Percentiles rank a stretch among this genome's conserved stretches.
These are phyloP conservation scores for Kazachstania martiniae DNA, from an alignment of 805 yeast species.

Conservation along the genomic window DNA sequence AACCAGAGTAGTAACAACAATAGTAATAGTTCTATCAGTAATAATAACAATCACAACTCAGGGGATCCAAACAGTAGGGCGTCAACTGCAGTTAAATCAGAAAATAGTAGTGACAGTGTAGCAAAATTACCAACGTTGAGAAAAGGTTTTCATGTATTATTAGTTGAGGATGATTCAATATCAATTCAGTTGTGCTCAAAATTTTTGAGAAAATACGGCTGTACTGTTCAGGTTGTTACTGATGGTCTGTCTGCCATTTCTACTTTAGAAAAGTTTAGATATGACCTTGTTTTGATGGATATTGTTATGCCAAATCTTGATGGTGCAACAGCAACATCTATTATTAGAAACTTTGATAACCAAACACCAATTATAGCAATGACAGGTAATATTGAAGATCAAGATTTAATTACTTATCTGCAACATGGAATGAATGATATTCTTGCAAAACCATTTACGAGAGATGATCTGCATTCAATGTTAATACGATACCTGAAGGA, in stretches of 20 bases:
- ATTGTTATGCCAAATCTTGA: conserved; percentile 83
- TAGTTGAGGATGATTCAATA: conserved; percentile 74
- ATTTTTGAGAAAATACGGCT: conserved; percentile 77
- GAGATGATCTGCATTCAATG: conserved; percentile 70
- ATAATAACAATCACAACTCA: conserved; percentile 6
- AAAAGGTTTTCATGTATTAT: conserved; percentile 53
- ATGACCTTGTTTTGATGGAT: conserved; percentile 76
- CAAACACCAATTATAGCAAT: conserved; percentile 86
- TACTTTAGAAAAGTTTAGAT: conserved; percentile 57
- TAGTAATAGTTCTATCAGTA: conserved; percentile 3
- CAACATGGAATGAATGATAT: conserved; percentile 90
- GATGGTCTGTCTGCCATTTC: conserved; percentile 87
- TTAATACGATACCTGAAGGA: conserved; percentile 61
- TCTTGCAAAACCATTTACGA: conserved; percentile 87
- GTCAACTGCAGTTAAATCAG: conserved; percentile 3
- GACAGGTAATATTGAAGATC: conserved; percentile 83
- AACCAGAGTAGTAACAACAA: conserved; percentile 2
- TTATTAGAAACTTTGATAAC: conserved; percentile 74
- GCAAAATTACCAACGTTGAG: conserved; percentile 9
- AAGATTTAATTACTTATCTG: conserved; percentile 67
- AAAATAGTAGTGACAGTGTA: neutral
- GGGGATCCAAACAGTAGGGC: conserved; percentile 1
- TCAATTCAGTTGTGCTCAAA: conserved; percentile 77
- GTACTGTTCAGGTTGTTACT: conserved; percentile 83
- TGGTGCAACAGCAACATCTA: conserved; percentile 84